A percentile compares a stretch with the other conserved stretches of the same genome.
Evolutionary conservation across 768 basidiomycete genomes (phyloP).

Genomic region (Mycena vitilis): DNA sequence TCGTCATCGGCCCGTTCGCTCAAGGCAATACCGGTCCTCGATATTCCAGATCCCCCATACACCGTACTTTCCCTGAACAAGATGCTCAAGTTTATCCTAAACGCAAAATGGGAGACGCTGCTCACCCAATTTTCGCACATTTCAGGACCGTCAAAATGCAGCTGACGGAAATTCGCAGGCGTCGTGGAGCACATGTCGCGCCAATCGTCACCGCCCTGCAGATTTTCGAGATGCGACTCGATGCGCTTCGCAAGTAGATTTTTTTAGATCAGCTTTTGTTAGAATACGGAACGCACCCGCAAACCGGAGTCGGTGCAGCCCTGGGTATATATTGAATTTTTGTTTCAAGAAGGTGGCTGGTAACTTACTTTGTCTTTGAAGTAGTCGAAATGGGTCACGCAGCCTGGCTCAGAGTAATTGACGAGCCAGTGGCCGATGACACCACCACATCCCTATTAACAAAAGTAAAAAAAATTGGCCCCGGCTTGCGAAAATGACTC

Average conservation of each 20-base stretch:
- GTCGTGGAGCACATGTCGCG: conserved; percentile 46
- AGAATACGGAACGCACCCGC: conserved; percentile 20
- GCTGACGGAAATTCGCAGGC: neutral
- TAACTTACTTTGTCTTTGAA: conserved; percentile 45
- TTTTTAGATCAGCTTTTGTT: neutral
- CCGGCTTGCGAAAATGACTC: neutral
- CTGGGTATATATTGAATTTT: conserved; percentile 14
- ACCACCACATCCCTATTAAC: conserved; percentile 17
- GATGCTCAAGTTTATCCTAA: neutral
- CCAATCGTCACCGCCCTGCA: neutral
- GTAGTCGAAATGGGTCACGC: conserved; percentile 38
- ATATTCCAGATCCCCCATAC: conserved; percentile 36
- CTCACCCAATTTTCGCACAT: too few species aligned
- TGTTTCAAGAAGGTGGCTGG: neutral
- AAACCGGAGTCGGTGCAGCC: conserved; percentile 35
- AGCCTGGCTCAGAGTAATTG: conserved; percentile 42
- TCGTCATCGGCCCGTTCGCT: neutral
- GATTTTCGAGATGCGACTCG: conserved; percentile 36
- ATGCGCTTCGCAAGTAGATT: neutral
- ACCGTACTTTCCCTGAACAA: conserved; percentile 30
- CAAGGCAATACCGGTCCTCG: conserved; percentile 35
- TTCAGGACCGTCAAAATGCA: neutral
- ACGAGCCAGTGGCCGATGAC: conserved; percentile 44
- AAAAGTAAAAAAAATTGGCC: neutral
- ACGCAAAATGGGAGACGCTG: neutral